Conservation (phyloP, 1,284 basidiomycete genomes). For the Rhodofomes roseus region DNA sequence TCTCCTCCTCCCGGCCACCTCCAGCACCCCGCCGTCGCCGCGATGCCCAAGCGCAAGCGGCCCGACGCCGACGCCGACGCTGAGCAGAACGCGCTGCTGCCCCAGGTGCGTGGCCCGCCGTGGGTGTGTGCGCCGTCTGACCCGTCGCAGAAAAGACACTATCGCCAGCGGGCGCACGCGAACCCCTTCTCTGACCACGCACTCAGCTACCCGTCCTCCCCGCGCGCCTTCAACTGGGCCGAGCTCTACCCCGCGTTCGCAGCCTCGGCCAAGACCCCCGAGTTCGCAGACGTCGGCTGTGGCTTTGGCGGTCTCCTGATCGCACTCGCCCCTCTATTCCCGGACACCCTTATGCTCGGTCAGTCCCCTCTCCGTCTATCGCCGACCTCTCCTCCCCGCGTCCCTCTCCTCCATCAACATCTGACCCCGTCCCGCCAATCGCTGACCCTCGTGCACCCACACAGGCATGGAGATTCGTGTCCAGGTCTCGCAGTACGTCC, state of each 20-base stretch:
- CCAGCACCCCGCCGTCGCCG: background rate
- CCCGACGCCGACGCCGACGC: slow-evolving; percentile 8
- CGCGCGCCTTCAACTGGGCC: slow-evolving; percentile 81
- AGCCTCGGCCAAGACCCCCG: slow-evolving; percentile 62
- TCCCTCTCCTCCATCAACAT: background rate
- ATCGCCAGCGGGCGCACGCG: slow-evolving; percentile 95
- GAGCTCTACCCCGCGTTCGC: slow-evolving; percentile 80
- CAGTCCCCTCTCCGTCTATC: slow-evolving; percentile 28
- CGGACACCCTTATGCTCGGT: slow-evolving; percentile 94
- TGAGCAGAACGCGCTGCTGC: slow-evolving; percentile 26
- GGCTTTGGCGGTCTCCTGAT: slow-evolving; percentile 96
- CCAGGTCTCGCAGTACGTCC: slow-evolving; percentile 95
- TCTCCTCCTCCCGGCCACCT: background rate
- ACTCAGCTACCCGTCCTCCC: slow-evolving; percentile 86
- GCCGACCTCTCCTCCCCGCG: background rate
- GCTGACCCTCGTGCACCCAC: background rate
- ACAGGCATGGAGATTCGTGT: slow-evolving; percentile 96
- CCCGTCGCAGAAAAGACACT: slow-evolving; percentile 81
- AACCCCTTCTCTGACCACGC: slow-evolving; percentile 98
- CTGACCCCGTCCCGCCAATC: slow-evolving; percentile 8
- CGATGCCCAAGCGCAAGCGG: slow-evolving; percentile 51
- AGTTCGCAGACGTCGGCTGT: slow-evolving; percentile 97
- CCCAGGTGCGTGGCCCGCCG: slow-evolving; percentile 26
- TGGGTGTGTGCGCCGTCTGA: slow-evolving; percentile 5
- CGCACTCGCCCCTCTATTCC: slow-evolving; percentile 87